Evolutionary conservation across 257 asterid genomes (phyloP).

Genomic region (Datura wrightii): DNA sequence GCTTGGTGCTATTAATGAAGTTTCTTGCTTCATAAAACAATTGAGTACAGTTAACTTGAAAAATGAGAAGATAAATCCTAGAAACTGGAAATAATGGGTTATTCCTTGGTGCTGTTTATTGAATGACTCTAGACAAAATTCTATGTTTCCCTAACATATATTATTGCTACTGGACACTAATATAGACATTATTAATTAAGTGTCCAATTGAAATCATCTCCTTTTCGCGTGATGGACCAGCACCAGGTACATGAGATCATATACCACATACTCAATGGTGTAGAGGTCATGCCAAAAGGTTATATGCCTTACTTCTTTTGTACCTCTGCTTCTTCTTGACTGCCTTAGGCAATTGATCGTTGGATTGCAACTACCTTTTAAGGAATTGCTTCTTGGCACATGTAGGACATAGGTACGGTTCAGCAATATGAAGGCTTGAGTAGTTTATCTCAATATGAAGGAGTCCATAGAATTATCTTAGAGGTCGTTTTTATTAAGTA

Average conservation of each 20-base stretch:
- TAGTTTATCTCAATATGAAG: background rate
- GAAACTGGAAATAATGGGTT: background rate
- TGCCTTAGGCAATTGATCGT: background rate
- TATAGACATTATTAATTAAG: background rate
- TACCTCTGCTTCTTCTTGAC: background rate
- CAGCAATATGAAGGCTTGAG: background rate
- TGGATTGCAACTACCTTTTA: background rate
- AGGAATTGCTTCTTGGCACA: background rate
- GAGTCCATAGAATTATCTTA: background rate
- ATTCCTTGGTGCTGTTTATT: background rate
- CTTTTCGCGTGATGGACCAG: background rate
- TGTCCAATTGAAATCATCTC: background rate
- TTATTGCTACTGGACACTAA: background rate
- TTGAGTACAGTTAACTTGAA: background rate
- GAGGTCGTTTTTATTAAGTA: background rate
- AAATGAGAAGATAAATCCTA: background rate
- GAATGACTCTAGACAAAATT: background rate
- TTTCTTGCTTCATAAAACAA: background rate
- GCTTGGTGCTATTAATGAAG: too few species aligned
- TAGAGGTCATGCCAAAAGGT: background rate
- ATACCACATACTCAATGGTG: background rate
- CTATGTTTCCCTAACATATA: background rate
- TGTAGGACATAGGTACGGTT: background rate
- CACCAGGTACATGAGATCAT: background rate
- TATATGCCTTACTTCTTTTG: background rate